These are phyloP conservation scores for Penicillium aurantiogriseum DNA, from an alignment of 2,329 filamentous ascomycete species.

Conservation along the genomic window DNA sequence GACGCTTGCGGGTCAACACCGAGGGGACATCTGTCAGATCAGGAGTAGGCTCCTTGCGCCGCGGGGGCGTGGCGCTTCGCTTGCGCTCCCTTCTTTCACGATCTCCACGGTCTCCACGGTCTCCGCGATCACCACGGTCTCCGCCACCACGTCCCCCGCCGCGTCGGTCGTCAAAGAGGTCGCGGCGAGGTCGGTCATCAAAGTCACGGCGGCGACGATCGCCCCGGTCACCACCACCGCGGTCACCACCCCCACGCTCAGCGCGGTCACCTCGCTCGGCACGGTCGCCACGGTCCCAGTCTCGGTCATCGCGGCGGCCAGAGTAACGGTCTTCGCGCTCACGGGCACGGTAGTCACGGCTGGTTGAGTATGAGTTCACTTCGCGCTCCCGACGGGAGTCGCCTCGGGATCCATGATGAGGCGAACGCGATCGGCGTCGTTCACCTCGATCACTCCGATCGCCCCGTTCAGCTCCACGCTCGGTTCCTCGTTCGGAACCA, in stretches of 20 bases:
- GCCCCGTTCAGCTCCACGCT: constrained; percentile 45
- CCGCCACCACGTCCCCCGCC: constrained; percentile 28
- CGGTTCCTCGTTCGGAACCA: constrained; percentile 36
- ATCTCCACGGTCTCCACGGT: constrained; percentile 15
- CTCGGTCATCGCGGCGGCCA: constrained; percentile 69
- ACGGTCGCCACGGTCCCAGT: constrained; percentile 54
- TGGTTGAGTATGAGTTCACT: constrained; percentile 85
- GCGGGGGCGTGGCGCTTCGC: constrained; percentile 75
- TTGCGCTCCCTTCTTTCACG: constrained; percentile 53
- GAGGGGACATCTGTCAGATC: constrained; percentile 86
- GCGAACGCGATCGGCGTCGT: constrained; percentile 81
- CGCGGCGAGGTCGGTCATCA: constrained; percentile 59
- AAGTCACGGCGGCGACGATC: constrained; percentile 58
- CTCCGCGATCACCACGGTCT: constrained; percentile 38
- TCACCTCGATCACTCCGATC: constrained; percentile 53
- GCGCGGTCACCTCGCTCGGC: constrained; percentile 17
- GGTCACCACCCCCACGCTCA: constrained; percentile 10
- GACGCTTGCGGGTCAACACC: constrained; percentile 80
- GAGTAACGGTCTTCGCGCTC: constrained; percentile 92
- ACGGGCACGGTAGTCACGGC: constrained; percentile 85
- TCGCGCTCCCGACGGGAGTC: constrained; percentile 67
- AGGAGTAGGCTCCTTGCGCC: constrained; percentile 92
- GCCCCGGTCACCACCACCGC: constrained; percentile 53
- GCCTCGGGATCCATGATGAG: constrained; percentile 66
- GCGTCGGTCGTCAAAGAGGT: constrained; percentile 62